A percentile compares a stretch with the other conserved stretches of the same genome.
Evolutionary conservation across 1,284 basidiomycete species (phyloP).

Genomic region (Apiotrichum montevideense): DNA sequence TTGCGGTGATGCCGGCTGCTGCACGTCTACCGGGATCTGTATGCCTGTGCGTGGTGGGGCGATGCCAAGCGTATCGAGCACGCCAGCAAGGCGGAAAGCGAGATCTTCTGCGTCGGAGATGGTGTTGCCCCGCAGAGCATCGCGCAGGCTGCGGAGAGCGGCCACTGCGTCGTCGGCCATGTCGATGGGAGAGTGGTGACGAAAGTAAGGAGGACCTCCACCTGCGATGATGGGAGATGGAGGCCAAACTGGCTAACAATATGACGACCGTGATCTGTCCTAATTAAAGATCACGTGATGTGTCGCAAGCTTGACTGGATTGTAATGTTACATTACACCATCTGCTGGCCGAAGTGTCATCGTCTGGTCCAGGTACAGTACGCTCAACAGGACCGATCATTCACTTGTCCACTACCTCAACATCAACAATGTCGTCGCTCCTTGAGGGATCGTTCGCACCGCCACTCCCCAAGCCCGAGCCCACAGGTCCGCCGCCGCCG

Average conservation of each 20-base stretch:
- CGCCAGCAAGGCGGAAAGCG: slow-evolving; percentile 4
- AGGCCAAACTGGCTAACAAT: too few species aligned
- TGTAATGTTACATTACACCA: too few species aligned
- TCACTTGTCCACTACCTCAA: too few species aligned
- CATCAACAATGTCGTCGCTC: slow-evolving; percentile 25
- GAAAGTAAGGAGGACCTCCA: background rate
- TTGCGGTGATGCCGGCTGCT: too few species aligned
- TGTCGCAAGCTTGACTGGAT: too few species aligned
- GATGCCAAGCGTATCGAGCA: slow-evolving; percentile 7
- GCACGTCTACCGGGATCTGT: too few species aligned
- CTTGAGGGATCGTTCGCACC: slow-evolving; percentile 29
- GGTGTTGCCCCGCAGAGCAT: slow-evolving; percentile 23
- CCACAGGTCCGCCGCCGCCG: slow-evolving; percentile 13
- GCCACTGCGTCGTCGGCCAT: slow-evolving; percentile 2
- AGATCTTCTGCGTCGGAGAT: slow-evolving; percentile 25
- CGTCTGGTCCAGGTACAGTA: too few species aligned
- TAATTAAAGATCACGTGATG: too few species aligned
- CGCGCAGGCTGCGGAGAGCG: slow-evolving; percentile 25
- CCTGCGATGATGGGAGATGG: too few species aligned
- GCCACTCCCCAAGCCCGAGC: background rate
- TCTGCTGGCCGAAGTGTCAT: too few species aligned
- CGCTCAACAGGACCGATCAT: too few species aligned
- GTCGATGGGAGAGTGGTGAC: background rate
- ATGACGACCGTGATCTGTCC: too few species aligned
- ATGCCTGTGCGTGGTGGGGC: background rate